Conservation (phyloP, 768 basidiomycete genomes). For the Suillus cothurnatus region DNA sequence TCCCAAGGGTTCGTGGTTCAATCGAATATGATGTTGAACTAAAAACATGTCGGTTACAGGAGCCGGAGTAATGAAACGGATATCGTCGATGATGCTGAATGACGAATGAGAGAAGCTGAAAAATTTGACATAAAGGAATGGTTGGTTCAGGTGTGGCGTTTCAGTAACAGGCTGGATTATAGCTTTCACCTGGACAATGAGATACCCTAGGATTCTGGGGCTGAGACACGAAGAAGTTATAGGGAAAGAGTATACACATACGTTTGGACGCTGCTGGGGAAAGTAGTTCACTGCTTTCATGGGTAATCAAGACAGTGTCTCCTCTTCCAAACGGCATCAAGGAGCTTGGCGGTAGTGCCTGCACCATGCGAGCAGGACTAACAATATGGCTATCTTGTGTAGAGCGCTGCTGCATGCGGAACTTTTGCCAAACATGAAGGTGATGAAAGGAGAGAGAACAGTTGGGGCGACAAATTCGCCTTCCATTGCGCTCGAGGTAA, state of each 20-base stretch:
- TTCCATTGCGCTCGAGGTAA: background rate
- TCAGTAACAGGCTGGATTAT: slow-evolving; percentile 4
- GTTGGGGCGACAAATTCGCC: background rate
- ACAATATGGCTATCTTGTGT: slow-evolving; percentile 3
- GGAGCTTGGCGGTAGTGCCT: slow-evolving; percentile 7
- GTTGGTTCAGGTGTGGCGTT: background rate
- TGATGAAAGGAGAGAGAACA: slow-evolving; percentile 8
- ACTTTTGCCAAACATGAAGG: slow-evolving; percentile 11
- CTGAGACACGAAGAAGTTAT: background rate
- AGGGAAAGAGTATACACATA: background rate
- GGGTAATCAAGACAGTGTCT: slow-evolving; percentile 10
- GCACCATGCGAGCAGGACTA: slow-evolving; percentile 13
- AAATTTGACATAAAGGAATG: slow-evolving; percentile 5
- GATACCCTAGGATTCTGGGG: slow-evolving; percentile 5
- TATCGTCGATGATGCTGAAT: background rate
- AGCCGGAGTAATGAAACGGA: background rate
- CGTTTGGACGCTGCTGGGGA: background rate
- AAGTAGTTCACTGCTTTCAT: slow-evolving; percentile 13
- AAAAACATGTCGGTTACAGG: slow-evolving; percentile 6
- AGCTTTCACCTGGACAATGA: slow-evolving; percentile 2
- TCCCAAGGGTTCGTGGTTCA: background rate
- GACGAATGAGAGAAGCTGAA: background rate
- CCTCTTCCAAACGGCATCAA: slow-evolving; percentile 8
- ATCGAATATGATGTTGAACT: background rate
- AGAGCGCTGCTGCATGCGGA: slow-evolving; percentile 12